Conservation (phyloP, 805 yeast species). For the Dipodascopsis uninucleata region DNA sequence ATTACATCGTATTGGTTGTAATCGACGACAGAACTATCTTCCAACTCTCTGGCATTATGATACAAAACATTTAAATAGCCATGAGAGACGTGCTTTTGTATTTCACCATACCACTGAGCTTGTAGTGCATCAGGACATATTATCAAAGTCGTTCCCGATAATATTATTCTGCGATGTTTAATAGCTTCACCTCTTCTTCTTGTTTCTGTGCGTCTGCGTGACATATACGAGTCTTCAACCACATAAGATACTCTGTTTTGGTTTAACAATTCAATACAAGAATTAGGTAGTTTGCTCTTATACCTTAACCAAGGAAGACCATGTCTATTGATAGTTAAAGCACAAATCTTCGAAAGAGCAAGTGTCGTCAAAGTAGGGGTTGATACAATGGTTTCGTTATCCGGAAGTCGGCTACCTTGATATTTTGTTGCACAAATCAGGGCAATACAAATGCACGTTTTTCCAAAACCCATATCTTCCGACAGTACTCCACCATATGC, state of each 20-base stretch:
- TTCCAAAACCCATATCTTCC: conserved; percentile 64
- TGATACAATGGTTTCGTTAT: conserved; percentile 11
- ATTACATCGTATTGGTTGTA: conserved; percentile 51
- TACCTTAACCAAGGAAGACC: conserved; percentile 60
- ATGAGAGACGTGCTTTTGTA: conserved; percentile 50
- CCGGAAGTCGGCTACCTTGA: conserved; percentile 50
- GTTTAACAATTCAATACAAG: conserved; percentile 40
- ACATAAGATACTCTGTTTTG: conserved; percentile 47
- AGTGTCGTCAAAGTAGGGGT: conserved; percentile 29
- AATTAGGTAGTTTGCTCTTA: conserved; percentile 43
- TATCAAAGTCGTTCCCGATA: conserved; percentile 54
- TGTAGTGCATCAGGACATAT: conserved; percentile 65
- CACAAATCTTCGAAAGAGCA: conserved; percentile 44
- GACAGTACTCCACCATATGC: conserved; percentile 64
- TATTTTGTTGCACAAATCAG: conserved; percentile 52
- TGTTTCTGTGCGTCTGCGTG: conserved; percentile 26
- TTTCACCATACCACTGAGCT: conserved; percentile 61
- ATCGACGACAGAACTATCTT: conserved; percentile 36
- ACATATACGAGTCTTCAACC: conserved; percentile 27
- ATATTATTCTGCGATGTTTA: conserved; percentile 36
- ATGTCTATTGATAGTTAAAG: conserved; percentile 41
- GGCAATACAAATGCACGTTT: conserved; percentile 58
- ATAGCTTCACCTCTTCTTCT: conserved; percentile 28
- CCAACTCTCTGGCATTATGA: not conserved
- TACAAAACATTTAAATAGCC: conserved; percentile 40